A percentile compares a stretch with the other conserved stretches of the same genome.
Evolutionary conservation across 1,284 basidiomycete species (phyloP).

Genomic region (Heterobasidion irregulare): DNA sequence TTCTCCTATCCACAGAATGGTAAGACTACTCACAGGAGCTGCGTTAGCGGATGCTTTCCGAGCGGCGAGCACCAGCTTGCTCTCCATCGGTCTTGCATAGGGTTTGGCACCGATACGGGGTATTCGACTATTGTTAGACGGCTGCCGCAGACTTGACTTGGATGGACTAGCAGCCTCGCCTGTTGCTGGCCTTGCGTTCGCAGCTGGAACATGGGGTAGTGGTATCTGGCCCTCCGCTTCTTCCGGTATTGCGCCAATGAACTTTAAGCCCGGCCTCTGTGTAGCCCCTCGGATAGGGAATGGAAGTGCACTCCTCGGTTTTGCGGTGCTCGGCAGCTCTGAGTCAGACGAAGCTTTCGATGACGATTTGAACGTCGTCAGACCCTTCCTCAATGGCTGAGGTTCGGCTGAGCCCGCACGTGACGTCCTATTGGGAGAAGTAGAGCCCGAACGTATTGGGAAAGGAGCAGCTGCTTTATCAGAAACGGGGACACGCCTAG

Average conservation of each 20-base stretch:
- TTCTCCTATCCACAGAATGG: neutral
- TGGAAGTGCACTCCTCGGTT: conserved; percentile 9
- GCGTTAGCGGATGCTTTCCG: neutral
- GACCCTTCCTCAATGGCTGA: conserved; percentile 19
- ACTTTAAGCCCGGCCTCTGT: neutral
- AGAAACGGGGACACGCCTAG: conserved; percentile 6
- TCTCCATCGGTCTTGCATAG: conserved; percentile 38
- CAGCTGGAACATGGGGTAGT: conserved; percentile 1
- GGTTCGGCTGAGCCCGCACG: conserved; percentile 29
- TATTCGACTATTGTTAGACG: conserved; percentile 48
- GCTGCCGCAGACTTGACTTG: conserved; percentile 45
- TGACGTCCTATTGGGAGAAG: conserved; percentile 12
- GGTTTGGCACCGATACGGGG: conserved; percentile 62
- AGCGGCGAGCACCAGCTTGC: neutral
- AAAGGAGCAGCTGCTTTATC: conserved; percentile 2
- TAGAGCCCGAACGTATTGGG: conserved; percentile 11
- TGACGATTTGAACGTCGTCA: conserved; percentile 2
- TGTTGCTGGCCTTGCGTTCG: conserved; percentile 3
- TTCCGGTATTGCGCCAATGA: conserved; percentile 13
- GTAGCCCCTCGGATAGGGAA: conserved; percentile 13
- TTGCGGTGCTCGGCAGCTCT: conserved; percentile 8
- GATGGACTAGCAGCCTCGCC: conserved; percentile 13
- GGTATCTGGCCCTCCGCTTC: conserved; percentile 11
- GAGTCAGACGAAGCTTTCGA: conserved; percentile 10
- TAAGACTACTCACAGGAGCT: neutral